Conservation (phyloP, 73 alveolate genomes). For the Paramecium caudatum region DNA sequence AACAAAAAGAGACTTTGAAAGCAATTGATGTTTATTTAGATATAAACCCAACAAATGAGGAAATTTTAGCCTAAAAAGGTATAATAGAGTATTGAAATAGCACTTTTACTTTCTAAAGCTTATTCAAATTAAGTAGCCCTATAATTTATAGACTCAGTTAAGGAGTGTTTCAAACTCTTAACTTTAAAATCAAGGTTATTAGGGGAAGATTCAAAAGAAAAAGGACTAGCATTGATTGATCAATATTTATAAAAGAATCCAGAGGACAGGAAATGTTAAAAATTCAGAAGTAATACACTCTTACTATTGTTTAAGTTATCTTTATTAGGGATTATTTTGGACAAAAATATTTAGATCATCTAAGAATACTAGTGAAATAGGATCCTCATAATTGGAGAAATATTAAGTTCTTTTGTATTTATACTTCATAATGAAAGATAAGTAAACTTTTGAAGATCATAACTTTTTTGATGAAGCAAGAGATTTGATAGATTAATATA, state of each 20-base stretch:
- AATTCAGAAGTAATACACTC: not conserved
- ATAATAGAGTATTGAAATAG: not conserved
- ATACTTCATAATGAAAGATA: not conserved
- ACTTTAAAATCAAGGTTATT: not conserved
- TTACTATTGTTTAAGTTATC: not conserved
- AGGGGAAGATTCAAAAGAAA: not conserved
- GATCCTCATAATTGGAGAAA: not conserved
- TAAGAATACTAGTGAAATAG: not conserved
- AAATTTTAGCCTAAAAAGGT: not conserved
- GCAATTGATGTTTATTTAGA: not conserved
- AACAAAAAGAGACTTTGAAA: not conserved
- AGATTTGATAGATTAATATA: not conserved
- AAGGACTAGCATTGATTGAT: not conserved
- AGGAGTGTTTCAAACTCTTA: not conserved
- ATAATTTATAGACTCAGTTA: not conserved
- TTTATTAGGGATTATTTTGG: slow-evolving; percentile 3
- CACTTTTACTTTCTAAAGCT: not conserved
- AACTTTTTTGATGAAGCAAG: not conserved
- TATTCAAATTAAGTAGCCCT: slow-evolving; percentile 8
- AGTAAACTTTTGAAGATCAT: slow-evolving; percentile 3
- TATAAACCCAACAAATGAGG: not conserved
- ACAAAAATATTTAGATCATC: not conserved
- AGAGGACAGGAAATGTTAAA: not conserved
- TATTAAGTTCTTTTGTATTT: not conserved
- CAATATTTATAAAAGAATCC: not conserved